Evolutionary conservation across 2,329 filamentous ascomycete species (phyloP).

Genomic region (Blastomyces gilchristii): DNA sequence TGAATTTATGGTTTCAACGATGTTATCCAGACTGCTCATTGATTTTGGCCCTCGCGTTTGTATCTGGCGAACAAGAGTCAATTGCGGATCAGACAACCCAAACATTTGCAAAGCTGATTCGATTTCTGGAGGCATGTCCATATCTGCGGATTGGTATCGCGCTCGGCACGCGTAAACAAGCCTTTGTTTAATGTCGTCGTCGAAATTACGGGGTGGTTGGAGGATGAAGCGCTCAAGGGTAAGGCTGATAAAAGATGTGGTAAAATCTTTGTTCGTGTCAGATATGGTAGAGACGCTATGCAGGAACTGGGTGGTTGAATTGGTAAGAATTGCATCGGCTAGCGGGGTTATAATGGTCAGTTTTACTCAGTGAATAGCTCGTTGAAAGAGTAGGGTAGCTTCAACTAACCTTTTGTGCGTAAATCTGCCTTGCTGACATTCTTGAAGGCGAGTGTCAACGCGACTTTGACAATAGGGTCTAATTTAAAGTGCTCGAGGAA

Average conservation of each 20-base stretch:
- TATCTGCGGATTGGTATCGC: constrained; percentile 51
- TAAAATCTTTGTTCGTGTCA: constrained; percentile 55
- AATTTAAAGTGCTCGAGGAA: constrained; percentile 96
- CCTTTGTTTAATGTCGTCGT: constrained; percentile 60
- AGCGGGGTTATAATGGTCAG: constrained; percentile 12
- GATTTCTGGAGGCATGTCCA: constrained; percentile 35
- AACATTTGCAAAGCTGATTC: constrained; percentile 38
- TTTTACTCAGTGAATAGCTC: not conserved
- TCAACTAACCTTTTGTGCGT: constrained; percentile 68
- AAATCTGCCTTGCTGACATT: constrained; percentile 69
- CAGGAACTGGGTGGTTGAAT: constrained; percentile 67
- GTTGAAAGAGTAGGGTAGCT: not conserved
- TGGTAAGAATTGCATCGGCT: constrained; percentile 86
- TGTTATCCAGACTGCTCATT: constrained; percentile 63
- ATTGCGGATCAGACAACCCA: constrained; percentile 32
- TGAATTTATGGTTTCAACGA: constrained; percentile 48
- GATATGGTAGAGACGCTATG: constrained; percentile 60
- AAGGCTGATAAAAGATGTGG: constrained; percentile 60
- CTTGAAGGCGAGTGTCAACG: constrained; percentile 82
- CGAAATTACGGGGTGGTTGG: constrained; percentile 77
- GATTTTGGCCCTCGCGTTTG: constrained; percentile 64
- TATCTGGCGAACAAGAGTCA: constrained; percentile 51
- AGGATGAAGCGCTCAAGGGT: constrained; percentile 81
- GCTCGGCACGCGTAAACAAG: constrained; percentile 53
- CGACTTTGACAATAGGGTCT: constrained; percentile 75